Percentiles rank a stretch among this genome's conserved stretches.
Evolutionary conservation across 2,329 filamentous ascomycete genomes (phyloP).

Genomic region (Furcasterigmium furcatum): DNA sequence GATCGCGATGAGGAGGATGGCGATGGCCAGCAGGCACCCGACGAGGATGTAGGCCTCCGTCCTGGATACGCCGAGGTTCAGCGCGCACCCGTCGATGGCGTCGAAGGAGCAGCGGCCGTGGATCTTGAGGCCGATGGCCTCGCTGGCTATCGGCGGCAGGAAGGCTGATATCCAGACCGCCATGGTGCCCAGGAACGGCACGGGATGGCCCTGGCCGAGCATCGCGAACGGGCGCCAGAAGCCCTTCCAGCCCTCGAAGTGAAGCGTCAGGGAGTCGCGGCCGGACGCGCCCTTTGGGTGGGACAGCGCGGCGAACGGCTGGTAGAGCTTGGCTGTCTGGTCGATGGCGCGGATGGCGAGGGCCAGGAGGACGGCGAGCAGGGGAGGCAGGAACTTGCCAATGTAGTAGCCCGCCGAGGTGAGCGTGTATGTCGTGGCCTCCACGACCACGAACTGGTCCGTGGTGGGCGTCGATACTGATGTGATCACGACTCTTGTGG

Average conservation of each 20-base stretch:
- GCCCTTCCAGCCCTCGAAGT: constrained; percentile 32
- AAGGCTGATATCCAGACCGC: constrained; percentile 29
- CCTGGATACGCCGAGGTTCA: constrained; percentile 28
- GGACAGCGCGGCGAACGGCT: constrained; percentile 40
- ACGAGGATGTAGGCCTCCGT: constrained; percentile 24
- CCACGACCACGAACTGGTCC: constrained; percentile 9
- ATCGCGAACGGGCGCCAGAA: constrained; percentile 29
- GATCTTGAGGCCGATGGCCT: constrained; percentile 33
- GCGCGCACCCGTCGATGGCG: constrained; percentile 25
- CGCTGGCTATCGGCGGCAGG: constrained; percentile 34
- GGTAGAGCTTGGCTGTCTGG: constrained; percentile 34
- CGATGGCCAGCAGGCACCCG: constrained; percentile 22
- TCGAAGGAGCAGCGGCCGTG: constrained; percentile 26
- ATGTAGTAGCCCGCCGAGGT: constrained; percentile 29
- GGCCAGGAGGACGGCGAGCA: constrained; percentile 33
- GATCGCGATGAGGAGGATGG: constrained; percentile 22
- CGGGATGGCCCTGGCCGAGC: constrained; percentile 26
- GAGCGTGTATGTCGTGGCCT: constrained; percentile 17
- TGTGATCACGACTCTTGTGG: constrained; percentile 17
- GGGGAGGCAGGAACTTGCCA: constrained; percentile 37
- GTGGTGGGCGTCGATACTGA: constrained; percentile 11
- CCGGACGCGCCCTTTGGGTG: constrained; percentile 30
- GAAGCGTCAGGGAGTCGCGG: constrained; percentile 35
- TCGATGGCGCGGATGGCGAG: constrained; percentile 37
- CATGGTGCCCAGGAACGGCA: constrained; percentile 32